phyloP scores from a whole-genome alignment of 2,329 filamentous ascomycete species.

The Cadophora sp. region DNA sequence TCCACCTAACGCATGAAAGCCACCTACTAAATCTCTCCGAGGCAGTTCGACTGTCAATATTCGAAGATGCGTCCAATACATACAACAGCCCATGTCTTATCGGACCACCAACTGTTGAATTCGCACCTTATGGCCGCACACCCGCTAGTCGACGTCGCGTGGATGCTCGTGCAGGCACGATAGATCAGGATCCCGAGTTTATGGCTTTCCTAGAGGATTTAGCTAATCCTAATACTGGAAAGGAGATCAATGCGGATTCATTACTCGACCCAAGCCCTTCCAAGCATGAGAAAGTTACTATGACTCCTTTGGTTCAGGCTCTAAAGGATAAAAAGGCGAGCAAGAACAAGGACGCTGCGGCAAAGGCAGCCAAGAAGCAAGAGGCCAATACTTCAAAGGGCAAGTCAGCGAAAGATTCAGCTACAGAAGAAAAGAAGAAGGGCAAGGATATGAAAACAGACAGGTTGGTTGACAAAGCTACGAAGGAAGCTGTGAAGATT shows the following conservation, averaged over 20 bases:
- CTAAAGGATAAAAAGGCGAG: slow-evolving; percentile 91
- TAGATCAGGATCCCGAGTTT: slow-evolving; percentile 96
- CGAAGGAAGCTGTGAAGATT: slow-evolving; percentile 68
- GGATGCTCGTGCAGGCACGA: slow-evolving; percentile 89
- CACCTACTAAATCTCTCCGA: slow-evolving; percentile 73
- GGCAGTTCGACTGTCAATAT: slow-evolving; percentile 69
- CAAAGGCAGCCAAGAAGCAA: slow-evolving; percentile 60
- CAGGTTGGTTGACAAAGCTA: slow-evolving; percentile 66
- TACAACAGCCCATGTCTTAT: slow-evolving; percentile 75
- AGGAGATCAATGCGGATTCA: slow-evolving; percentile 56
- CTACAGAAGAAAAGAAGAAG: slow-evolving; percentile 59
- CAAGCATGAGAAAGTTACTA: slow-evolving; percentile 67
- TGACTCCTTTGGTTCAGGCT: slow-evolving; percentile 88
- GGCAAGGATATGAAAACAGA: slow-evolving; percentile 69
- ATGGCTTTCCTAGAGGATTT: slow-evolving; percentile 90
- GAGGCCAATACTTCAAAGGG: slow-evolving; percentile 55
- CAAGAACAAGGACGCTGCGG: slow-evolving; percentile 63
- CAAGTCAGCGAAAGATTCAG: slow-evolving; percentile 60
- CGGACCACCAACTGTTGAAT: slow-evolving; percentile 81
- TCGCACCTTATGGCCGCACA: slow-evolving; percentile 82
- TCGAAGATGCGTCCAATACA: slow-evolving; percentile 84
- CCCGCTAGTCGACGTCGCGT: slow-evolving; percentile 76
- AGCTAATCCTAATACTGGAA: slow-evolving; percentile 68
- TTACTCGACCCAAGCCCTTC: slow-evolving; percentile 30
- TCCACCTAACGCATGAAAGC: slow-evolving; percentile 78